Evolutionary conservation across 768 basidiomycete genomes (phyloP), one percentile per base, ranked within the genome.

Genomic region (Podaxis pistillaris): DNA sequence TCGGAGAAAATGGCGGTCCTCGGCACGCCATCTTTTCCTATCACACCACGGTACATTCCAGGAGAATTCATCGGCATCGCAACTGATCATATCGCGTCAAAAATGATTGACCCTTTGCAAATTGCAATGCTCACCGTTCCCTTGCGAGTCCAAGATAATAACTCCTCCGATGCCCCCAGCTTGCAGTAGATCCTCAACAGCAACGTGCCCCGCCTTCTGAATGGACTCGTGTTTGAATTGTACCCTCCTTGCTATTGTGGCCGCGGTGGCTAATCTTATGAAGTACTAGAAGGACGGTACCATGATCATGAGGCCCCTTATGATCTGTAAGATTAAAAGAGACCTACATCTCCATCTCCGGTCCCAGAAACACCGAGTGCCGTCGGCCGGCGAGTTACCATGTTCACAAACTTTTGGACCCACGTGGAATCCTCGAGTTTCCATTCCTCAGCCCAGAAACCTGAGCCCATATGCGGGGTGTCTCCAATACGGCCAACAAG

Each of bases 401-500:
- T 30, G 41, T 66, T 62, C 19, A 62, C 17, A 30, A 62, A 30
- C 60, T 44, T 12, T 49, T 65, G 49, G 26, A 50, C 30, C 50
- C 56, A 58, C 12, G 56, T 52, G n/a, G 37, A 7, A 22, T 30
- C 26, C 7, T 46, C 9, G 15, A 28, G 24, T 36, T 63, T 64
- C 91, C 92, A 94, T 73, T 91, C 86, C 68, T 91, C 91, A 8
- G 91, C 90, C 91, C 91, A 94, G 73, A 88, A 94, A 0, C 92
- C 93, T 12, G 83, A 76, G 3, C 89, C 91, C 84, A 90, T 87
- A 30, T 81, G 71, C 0, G 92, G 91, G 1, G 93, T 94, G 68
- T 93, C 93, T 2, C 92, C 91, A n/a, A 94, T 78, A 4, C 92
- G 81, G 6, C 92, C 92, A 17, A 86, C 88, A 8, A 92, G 79